These are phyloP conservation scores for Plasmodium berghei DNA, from an alignment of 169 alveolate genomes.

Conservation along the genomic window DNA sequence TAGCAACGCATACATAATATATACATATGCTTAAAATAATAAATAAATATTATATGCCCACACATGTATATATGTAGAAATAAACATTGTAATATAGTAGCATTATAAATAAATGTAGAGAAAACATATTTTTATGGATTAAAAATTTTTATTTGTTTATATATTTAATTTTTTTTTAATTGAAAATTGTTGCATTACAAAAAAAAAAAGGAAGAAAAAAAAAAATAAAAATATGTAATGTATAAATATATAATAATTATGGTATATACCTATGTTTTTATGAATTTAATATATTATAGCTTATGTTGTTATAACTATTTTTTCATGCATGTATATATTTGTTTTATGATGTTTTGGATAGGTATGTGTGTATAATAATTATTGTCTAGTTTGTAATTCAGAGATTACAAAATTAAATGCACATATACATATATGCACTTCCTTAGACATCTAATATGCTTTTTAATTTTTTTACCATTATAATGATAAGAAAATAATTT, in stretches of 20 bases:
- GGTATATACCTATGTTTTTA: not conserved
- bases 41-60: constrained; percentile 13
- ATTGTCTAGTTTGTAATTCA: not conserved
- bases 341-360: too few relatives aligned
- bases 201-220: constrained; percentile 70
- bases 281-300: not conserved
- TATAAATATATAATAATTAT: constrained; percentile 6
- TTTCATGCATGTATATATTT: too few relatives aligned
- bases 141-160: constrained; percentile 35
- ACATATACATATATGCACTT: constrained; percentile 2
- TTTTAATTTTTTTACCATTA: not conserved
- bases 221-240: constrained; percentile 10
- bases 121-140: constrained; percentile 49
- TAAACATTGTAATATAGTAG: constrained; percentile 32
- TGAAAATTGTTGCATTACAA: constrained; percentile 52
- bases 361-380: too few relatives aligned
- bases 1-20: constrained; percentile 34
- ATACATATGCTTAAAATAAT: not conserved
- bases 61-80: constrained; percentile 28
- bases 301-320: too few relatives aligned
- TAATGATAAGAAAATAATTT: not conserved
- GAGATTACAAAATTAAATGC: not conserved
- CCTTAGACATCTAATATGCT: not conserved
- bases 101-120: constrained; percentile 9
- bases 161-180: constrained; percentile 52